Evolutionary conservation across 2,329 filamentous ascomycete species (phyloP).

Genomic region (Aspergillus candidus): DNA sequence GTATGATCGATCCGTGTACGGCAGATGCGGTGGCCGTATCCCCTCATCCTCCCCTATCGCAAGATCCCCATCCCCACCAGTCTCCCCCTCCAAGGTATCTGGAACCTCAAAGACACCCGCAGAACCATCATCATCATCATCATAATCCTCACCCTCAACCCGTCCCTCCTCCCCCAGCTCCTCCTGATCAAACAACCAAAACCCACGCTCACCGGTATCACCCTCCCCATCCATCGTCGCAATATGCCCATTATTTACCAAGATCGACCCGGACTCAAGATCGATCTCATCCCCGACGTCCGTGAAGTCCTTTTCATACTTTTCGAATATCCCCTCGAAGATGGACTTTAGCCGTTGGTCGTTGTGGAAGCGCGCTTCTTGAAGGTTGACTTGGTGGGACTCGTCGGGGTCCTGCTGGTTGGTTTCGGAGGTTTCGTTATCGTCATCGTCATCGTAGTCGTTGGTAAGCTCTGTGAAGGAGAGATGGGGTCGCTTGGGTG

Average conservation of each 20-base stretch:
- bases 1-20: constrained; percentile 5
- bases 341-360: constrained; percentile 70
- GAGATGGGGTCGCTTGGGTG: constrained; percentile 56
- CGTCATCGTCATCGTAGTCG: too few species aligned
- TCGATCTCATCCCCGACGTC: constrained; percentile 87
- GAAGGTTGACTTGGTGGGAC: constrained; percentile 42
- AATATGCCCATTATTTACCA: constrained; percentile 89
- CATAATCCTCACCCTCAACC: background rate
- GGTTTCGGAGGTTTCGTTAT: too few species aligned
- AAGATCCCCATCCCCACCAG: background rate
- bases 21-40: constrained; percentile 5
- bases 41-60: constrained; percentile 1
- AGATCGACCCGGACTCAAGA: constrained; percentile 68
- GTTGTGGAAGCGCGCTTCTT: constrained; percentile 59
- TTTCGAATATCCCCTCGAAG: constrained; percentile 83
- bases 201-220: constrained; percentile 36
- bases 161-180: background rate
- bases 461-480: constrained; percentile 14
- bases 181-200: constrained; percentile 8
- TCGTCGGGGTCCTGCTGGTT: too few species aligned
- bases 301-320: constrained; percentile 77
- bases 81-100: constrained; percentile 3
- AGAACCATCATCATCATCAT: too few species aligned
- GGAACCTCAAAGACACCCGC: background rate
- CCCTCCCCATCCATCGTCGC: constrained; percentile 53